Base-by-base conservation (phyloP, 495 filamentous ascomycete species). In the Aeminium ludgeri region DNA sequence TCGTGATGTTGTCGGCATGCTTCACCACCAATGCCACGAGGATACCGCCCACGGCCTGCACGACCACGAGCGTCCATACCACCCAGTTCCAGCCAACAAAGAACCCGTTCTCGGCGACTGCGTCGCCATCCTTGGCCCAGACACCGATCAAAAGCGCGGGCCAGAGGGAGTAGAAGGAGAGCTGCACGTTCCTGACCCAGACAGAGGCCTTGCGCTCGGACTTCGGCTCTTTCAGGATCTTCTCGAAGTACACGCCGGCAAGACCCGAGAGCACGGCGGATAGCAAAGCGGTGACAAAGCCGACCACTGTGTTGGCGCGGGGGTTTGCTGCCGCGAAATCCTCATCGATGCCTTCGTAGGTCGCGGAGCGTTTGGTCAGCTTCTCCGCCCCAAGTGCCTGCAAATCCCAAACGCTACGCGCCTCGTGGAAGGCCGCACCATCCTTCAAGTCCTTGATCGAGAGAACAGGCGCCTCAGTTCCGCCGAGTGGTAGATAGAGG, bases 141-240 rank as follows among this genome's bases (percentile, higher is more conserved):
- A 97, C 79, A 0, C 86, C 87, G 43, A 92, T 69, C 46, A 94
- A 75, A 0, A 94, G 62, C 1, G 86, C 82, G 0, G 85, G 46
- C 44, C 44, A 92, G 4, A 95, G 62, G 3, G 85, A 91, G 60
- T 91, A 95, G 51, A 95, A 77, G 0, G 85, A 81, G 18, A 96
- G 67, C 58, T 97, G 89, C 38, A 93, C 78, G 53, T 97, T 97
- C 25, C 89, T 74, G 30, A 89, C 75, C 89, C 89, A 96, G 15
- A 95, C 60, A 1, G 83, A 83, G 1, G 48, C 34, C 1, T 69
- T 74, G 7, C 23, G 33, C 17, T 70, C 59, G 17, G 65, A 70
- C 10, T 68, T 69, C 19, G 80, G 77, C 46, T 93, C 81, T 55
- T 87, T 92, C 35, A 96, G 65, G 0, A 95, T 78, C 59, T 91